These are phyloP conservation scores for Syzygium malaccense DNA, from an alignment of 441 rosid genomes.

Conservation along the genomic window DNA sequence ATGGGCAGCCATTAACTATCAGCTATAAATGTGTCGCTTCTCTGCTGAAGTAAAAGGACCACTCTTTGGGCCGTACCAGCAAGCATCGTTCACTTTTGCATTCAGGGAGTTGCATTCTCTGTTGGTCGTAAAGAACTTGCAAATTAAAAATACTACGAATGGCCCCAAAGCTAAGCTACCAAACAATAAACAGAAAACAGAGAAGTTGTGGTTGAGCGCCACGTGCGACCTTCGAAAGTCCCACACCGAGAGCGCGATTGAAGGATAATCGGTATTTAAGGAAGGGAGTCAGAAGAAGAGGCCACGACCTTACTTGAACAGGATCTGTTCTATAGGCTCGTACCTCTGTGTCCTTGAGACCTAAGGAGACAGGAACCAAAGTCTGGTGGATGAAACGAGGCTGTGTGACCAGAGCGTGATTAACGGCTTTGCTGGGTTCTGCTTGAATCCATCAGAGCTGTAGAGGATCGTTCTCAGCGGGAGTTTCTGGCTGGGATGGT, in stretches of 20 bases:
- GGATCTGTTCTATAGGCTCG: conserved; percentile 15
- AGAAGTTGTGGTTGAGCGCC: too few relatives aligned
- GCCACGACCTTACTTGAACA: conserved; percentile 14
- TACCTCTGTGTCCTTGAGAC: conserved; percentile 1
- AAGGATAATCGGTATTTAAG: not conserved
- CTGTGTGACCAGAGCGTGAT: conserved; percentile 2
- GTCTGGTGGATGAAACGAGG: conserved; percentile 3
- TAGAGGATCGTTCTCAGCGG: conserved; percentile 5
- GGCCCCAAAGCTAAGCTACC: too few relatives aligned
- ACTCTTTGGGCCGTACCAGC: too few relatives aligned
- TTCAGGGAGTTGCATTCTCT: too few relatives aligned
- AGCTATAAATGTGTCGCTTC: too few relatives aligned
- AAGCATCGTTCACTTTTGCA: too few relatives aligned
- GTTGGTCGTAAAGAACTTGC: too few relatives aligned
- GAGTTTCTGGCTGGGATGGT: not conserved
- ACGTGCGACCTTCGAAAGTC: not conserved
- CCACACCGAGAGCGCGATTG: not conserved
- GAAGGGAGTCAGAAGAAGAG: accelerated
- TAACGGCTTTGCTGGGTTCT: not conserved
- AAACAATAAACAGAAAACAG: too few relatives aligned
- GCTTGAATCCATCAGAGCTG: accelerated
- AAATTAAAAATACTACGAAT: too few relatives aligned
- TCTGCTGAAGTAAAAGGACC: too few relatives aligned
- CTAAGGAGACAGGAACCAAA: conserved; percentile 2
- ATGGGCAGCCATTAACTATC: too few relatives aligned